These are phyloP conservation scores for Kregervanrija fluxuum DNA, from an alignment of 805 yeast species.

Conservation along the genomic window DNA sequence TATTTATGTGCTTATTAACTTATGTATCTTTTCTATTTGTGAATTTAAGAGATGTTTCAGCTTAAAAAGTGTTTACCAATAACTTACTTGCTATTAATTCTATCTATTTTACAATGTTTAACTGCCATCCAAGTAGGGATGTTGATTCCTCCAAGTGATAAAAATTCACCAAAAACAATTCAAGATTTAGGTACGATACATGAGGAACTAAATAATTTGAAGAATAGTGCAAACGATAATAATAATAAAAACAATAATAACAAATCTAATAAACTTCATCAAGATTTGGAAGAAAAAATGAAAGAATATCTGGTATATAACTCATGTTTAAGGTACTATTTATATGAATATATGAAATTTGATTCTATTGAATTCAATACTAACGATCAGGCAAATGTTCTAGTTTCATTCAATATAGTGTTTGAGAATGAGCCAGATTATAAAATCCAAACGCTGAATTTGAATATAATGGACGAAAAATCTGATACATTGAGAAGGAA, in stretches of 20 bases:
- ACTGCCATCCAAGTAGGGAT: slow-evolving; percentile 1
- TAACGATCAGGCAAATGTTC: slow-evolving; percentile 3
- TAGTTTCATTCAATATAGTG: slow-evolving; percentile 17
- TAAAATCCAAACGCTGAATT: slow-evolving; percentile 18
- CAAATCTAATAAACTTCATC: neutral
- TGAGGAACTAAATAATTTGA: slow-evolving; percentile 1
- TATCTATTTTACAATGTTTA: too few relatives aligned
- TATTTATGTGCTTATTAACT: too few relatives aligned
- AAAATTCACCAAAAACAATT: slow-evolving; percentile 1
- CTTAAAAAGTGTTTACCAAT: too few relatives aligned
- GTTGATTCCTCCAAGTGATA: slow-evolving; percentile 2
- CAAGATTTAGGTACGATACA: slow-evolving; percentile 3
- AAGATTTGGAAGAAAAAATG: neutral
- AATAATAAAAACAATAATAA: neutral
- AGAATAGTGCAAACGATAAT: neutral
- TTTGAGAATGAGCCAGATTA: slow-evolving; percentile 12
- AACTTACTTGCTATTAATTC: too few relatives aligned
- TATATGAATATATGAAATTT: slow-evolving; percentile 8
- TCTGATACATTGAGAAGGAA: slow-evolving; percentile 23
- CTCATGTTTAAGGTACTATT: slow-evolving; percentile 12
- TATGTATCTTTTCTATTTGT: too few relatives aligned
- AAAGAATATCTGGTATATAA: slow-evolving; percentile 7
- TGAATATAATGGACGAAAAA: slow-evolving; percentile 22
- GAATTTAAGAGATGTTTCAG: too few relatives aligned
- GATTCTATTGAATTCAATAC: slow-evolving; percentile 2